Evolutionary conservation across 345 rosid genomes (phyloP).

Genomic region (Citrus unshiu): DNA sequence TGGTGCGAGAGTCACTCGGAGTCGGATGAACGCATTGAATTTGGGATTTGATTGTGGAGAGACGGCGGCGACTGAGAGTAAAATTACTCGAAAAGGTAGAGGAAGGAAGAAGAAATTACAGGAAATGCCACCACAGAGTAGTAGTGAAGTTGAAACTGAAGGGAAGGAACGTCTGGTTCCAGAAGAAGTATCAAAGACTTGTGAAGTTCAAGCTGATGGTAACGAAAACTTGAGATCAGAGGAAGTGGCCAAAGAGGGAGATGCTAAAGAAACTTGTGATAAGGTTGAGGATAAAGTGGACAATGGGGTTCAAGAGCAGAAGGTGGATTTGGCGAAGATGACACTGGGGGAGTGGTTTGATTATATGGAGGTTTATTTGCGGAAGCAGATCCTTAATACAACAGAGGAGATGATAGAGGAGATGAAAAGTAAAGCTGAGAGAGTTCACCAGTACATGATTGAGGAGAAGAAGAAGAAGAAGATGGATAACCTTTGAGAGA

Average conservation of each 20-base stretch:
- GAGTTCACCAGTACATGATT: conserved; percentile 39
- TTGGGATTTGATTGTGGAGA: background rate
- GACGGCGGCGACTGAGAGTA: background rate
- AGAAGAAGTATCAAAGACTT: background rate
- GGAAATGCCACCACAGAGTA: background rate
- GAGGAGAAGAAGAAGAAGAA: conserved; percentile 40
- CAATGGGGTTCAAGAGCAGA: conserved; percentile 8
- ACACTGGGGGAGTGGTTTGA: conserved; percentile 65
- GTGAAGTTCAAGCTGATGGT: background rate
- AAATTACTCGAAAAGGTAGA: background rate
- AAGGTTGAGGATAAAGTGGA: background rate
- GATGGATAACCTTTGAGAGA: conserved; percentile 6
- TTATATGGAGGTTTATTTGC: conserved; percentile 45
- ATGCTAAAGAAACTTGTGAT: conserved; percentile 5
- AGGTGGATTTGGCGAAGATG: conserved; percentile 43
- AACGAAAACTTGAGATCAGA: background rate
- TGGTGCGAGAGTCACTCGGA: background rate
- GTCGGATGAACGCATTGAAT: background rate
- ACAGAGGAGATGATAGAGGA: conserved; percentile 60
- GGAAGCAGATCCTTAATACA: conserved; percentile 44
- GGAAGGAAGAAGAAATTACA: background rate
- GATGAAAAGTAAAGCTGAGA: conserved; percentile 48
- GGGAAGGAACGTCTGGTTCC: background rate
- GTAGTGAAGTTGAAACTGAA: background rate
- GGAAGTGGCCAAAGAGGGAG: background rate